Percentiles rank a stretch among this genome's conserved stretches.
phyloP scores from a whole-genome alignment of 129 eudicot genomes.

The Pittosporum tobira region DNA sequence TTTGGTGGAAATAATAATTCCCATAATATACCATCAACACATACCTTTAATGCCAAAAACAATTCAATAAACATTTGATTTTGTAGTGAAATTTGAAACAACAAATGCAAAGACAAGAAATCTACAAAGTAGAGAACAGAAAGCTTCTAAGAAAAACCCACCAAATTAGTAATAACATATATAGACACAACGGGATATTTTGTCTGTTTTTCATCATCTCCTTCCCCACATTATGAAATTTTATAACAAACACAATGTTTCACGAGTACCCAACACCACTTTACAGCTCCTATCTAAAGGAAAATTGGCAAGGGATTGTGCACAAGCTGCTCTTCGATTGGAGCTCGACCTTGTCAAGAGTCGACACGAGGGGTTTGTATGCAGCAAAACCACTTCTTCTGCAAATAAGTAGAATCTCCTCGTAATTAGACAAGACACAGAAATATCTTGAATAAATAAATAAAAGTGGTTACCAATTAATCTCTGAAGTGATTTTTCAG shows the following conservation, averaged over 20 bases:
- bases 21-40: not conserved
- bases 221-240: constrained; percentile 6
- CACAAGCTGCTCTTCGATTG: constrained; percentile 20
- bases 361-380: constrained; percentile 45
- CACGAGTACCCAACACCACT: constrained; percentile 17
- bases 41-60: not conserved
- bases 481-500: not conserved
- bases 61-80: constrained; percentile 1
- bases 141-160: constrained; percentile 10
- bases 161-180: constrained; percentile 8
- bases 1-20: too few relatives aligned
- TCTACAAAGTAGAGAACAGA: constrained; percentile 8
- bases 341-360: constrained; percentile 31
- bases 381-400: constrained; percentile 81
- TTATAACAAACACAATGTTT: constrained; percentile 21
- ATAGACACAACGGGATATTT: constrained; percentile 2
- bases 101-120: constrained; percentile 4
- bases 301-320: constrained; percentile 7
- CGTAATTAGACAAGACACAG: not conserved
- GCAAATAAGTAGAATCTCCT: constrained; percentile 22
- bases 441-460: not conserved
- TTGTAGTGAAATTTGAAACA: not conserved
- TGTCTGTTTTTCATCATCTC: constrained; percentile 8
- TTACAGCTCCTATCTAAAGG: constrained; percentile 16
- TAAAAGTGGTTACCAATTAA: not conserved